Base-by-base conservation (phyloP, 176 grass and related monocot species). In the maize (Zea mays) region DNA sequence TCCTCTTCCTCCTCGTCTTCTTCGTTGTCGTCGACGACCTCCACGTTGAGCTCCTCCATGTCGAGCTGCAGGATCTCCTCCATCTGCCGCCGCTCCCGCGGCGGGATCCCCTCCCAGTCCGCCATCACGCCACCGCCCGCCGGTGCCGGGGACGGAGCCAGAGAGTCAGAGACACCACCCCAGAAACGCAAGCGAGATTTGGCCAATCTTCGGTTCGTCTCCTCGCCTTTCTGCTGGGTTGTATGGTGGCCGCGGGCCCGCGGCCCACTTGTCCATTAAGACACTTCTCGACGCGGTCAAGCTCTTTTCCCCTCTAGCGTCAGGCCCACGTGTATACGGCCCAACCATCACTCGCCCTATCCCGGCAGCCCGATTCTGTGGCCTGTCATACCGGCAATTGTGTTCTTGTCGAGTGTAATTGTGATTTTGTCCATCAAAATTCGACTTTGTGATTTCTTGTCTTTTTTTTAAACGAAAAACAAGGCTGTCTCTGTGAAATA, bases 11-110 rank as follows among this genome's bases (percentile, higher is more conserved):
- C 84, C 7, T 63, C 84, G 5, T 47, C 62, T 3, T 38, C 49
- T 0, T 42, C 54, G 0, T 82, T 69, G 15, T 55, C 74, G 63
- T 86, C 85, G 42, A 90, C 85, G 76, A 86, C 63, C 72, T 92
- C 91, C 62, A 92, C 79, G 62, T 83, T 86, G 51, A 94, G 87
- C 87, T 98, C 95, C 83, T 92, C 94, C 91, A 82, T 80, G 60
- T 97, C 94, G 44, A 93, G 89, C 85, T 94, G 76, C 52, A 87
- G 75, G 79, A 94, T 94, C 87, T 90, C 89, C 83, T 90, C 92
- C 89, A 93, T 97, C 77, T 83, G 87, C 67, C 71, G 87, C 80
- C 81, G 82, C 81, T 97, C 94, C 60, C 82, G 79, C 88, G 82
- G 82, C 57, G 84, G 86, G 72, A 94, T 49, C 78, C 82, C 57